These are phyloP conservation scores for Zanthoxylum bungeanum DNA, from an alignment of 345 rosid genomes.

Conservation along the genomic window DNA sequence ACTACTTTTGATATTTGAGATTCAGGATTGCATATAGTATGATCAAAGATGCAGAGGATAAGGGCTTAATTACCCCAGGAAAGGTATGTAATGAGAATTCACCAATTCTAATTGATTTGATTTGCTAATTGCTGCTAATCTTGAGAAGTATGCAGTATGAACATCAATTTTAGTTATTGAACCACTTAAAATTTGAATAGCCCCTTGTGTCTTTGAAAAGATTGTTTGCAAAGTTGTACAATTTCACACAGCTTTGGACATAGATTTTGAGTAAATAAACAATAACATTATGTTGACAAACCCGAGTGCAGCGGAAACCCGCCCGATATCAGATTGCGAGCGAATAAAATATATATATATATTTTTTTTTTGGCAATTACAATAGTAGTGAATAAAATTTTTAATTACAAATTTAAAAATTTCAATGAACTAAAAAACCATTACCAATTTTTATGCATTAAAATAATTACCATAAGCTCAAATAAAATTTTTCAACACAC, in stretches of 20 bases:
- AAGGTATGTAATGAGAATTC: slow-evolving; percentile 30
- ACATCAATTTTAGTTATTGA: background rate
- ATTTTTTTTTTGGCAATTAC: too few species aligned
- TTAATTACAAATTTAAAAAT: too few species aligned
- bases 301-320: too few species aligned
- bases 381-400: too few species aligned
- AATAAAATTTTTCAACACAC: too few species aligned
- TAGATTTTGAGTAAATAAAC: background rate
- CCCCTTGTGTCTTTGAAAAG: background rate
- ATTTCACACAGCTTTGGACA: background rate
- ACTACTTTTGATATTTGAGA: background rate
- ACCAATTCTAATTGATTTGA: background rate
- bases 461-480: too few species aligned
- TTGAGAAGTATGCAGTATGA: background rate
- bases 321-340: too few species aligned
- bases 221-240: background rate
- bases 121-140: too few species aligned
- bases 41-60: slow-evolving; percentile 75
- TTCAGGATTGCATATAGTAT: slow-evolving; percentile 50
- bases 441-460: too few species aligned
- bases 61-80: slow-evolving; percentile 59
- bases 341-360: too few species aligned
- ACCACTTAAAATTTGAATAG: background rate
- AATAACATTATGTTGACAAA: background rate
- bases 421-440: too few species aligned